These are phyloP conservation scores for Citrullus mucosospermus DNA, from an alignment of 306 rosid genomes.

Conservation along the genomic window DNA sequence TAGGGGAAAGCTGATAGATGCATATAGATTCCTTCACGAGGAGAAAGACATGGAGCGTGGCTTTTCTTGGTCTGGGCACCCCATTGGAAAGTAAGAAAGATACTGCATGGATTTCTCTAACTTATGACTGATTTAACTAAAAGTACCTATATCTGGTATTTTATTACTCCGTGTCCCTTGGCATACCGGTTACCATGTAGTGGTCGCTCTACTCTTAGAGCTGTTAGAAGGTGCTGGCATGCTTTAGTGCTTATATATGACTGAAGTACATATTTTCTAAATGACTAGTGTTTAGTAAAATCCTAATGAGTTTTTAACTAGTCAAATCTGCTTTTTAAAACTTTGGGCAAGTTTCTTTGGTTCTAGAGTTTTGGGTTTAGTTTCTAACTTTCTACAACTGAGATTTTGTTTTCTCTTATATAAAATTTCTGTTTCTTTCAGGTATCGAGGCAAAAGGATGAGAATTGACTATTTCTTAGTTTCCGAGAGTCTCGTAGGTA, in stretches of 20 bases:
- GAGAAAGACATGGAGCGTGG: slow-evolving; percentile 81
- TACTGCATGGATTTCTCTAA: slow-evolving; percentile 2
- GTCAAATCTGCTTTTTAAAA: neutral
- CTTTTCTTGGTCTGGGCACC: slow-evolving; percentile 96
- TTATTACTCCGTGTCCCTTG: neutral
- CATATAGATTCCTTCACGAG: slow-evolving; percentile 69
- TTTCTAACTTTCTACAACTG: neutral
- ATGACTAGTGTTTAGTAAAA: neutral
- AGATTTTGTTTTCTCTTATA: neutral
- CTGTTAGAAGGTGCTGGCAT: neutral
- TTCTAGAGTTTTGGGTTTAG: neutral
- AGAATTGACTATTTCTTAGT: slow-evolving; percentile 80
- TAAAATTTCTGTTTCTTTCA: slow-evolving; percentile 11
- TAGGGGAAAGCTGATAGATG: slow-evolving; percentile 92
- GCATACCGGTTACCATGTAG: neutral
- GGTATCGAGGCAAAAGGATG: slow-evolving; percentile 98
- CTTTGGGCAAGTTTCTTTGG: neutral
- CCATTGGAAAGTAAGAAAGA: slow-evolving; percentile 69
- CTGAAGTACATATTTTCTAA: too few relatives aligned
- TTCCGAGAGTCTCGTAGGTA: slow-evolving; percentile 54
- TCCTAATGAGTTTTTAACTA: neutral
- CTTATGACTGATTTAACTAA: neutral
- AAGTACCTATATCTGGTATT: neutral
- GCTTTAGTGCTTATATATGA: neutral
- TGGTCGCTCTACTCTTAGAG: neutral